Evolutionary conservation across 345 rosid species (phyloP).

Genomic region (Turritis glabra): DNA sequence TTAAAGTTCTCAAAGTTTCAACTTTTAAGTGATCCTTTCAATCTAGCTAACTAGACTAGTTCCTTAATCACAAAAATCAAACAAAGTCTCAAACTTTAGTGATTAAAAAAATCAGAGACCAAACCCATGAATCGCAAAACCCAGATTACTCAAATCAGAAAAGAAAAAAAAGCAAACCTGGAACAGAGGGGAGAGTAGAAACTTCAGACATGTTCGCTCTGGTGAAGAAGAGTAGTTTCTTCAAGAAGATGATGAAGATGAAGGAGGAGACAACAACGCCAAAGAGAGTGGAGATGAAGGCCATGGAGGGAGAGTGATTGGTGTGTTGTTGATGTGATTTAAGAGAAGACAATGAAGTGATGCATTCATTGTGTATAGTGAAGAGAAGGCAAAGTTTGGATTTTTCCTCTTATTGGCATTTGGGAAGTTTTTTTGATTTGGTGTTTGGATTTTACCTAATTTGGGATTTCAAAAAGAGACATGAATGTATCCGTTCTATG

Average conservation of each 20-base stretch:
- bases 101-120: background rate
- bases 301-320: conserved; percentile 10
- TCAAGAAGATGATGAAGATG: conserved; percentile 42
- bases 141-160: background rate
- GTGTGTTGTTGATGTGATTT: background rate
- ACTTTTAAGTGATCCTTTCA: background rate
- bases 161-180: conserved; percentile 42
- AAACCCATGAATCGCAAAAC: background rate
- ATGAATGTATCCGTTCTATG: background rate
- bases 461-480: conserved; percentile 18
- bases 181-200: conserved; percentile 53
- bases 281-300: conserved; percentile 42
- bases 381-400: conserved; percentile 29
- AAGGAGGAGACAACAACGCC: conserved; percentile 46
- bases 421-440: background rate
- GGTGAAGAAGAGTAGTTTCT: conserved; percentile 32
- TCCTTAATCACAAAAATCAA: conserved; percentile 2
- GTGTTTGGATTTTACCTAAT: background rate
- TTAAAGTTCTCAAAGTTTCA: conserved; percentile 16
- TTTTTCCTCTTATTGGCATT: conserved; percentile 11
- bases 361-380: background rate
- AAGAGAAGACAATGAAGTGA: background rate
- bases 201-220: conserved; percentile 39
- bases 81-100: background rate
- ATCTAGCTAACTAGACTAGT: background rate